Conservation (phyloP, 2,329 filamentous ascomycete species). For the Beauveria sp. region DNA sequence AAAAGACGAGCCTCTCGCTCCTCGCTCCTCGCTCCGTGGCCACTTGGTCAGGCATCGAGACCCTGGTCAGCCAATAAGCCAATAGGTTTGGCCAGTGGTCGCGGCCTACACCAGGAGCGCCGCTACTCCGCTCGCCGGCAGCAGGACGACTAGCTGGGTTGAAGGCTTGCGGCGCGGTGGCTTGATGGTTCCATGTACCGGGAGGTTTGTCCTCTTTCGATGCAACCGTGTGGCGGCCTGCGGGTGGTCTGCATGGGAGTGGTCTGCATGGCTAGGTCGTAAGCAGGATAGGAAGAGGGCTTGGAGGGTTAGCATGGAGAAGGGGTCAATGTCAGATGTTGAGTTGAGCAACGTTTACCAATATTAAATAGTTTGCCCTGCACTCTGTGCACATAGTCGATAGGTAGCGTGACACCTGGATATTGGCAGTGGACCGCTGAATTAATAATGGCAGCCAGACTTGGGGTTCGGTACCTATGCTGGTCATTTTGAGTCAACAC, state of each 20-base stretch:
- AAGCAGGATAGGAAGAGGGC: too few species aligned
- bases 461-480: too few species aligned
- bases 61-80: constrained; percentile 6
- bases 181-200: constrained; percentile 7
- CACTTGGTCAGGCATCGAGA: not conserved
- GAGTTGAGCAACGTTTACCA: too few species aligned
- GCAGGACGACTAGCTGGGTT: not conserved
- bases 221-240: constrained; percentile 2
- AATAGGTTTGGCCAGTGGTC: constrained; percentile 5
- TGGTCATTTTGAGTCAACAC: too few species aligned
- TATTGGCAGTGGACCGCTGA: too few species aligned
- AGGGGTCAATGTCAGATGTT: not conserved
- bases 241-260: not conserved
- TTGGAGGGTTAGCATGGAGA: not conserved
- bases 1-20: not conserved
- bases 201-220: not conserved
- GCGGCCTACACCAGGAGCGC: not conserved
- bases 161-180: not conserved
- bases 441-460: too few species aligned
- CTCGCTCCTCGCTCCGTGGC: too few species aligned
- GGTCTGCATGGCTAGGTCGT: not conserved
- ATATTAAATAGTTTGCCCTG: too few species aligned
- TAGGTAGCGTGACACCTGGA: too few species aligned
- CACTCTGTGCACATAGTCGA: too few species aligned
- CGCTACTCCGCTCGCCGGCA: constrained; percentile 3